Conservation (phyloP, 305 asterid genomes). For the Plantago coronopus region DNA sequence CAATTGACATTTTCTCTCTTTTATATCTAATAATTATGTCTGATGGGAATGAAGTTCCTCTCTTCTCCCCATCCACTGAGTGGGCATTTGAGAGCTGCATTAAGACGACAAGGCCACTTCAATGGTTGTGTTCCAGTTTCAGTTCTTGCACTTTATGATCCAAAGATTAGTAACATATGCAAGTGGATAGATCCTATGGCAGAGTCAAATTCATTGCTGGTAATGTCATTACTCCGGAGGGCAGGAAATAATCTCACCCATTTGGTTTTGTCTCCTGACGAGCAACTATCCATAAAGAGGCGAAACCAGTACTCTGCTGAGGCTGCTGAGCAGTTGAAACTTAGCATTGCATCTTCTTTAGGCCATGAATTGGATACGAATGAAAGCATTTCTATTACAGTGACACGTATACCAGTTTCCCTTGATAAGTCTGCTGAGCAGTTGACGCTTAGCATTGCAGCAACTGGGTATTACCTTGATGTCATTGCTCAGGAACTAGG, state of each 20-base stretch:
- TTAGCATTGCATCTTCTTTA: constrained; percentile 37
- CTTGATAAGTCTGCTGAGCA: constrained; percentile 43
- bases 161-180: constrained; percentile 61
- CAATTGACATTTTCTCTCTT: constrained; percentile 12
- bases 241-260: constrained; percentile 57
- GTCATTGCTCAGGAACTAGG: constrained; percentile 62
- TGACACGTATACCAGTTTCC: constrained; percentile 57
- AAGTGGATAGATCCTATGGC: constrained; percentile 57
- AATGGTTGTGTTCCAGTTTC: constrained; percentile 70
- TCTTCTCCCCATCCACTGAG: constrained; percentile 71
- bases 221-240: constrained; percentile 49
- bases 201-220: constrained; percentile 47
- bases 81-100: constrained; percentile 82
- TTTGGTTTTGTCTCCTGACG: constrained; percentile 38
- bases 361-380: constrained; percentile 34
- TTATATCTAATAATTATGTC: constrained; percentile 17
- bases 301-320: constrained; percentile 43
- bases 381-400: constrained; percentile 48
- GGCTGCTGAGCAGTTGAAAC: no score
- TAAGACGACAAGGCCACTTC: constrained; percentile 53
- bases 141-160: constrained; percentile 61
- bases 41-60: constrained; percentile 60
- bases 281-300: constrained; percentile 60
- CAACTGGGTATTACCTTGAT: constrained; percentile 75
- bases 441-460: constrained; percentile 43